Conservation (phyloP, 1,139 yeast genomes). For the Nadsonia starkeyi-henricii region DNA sequence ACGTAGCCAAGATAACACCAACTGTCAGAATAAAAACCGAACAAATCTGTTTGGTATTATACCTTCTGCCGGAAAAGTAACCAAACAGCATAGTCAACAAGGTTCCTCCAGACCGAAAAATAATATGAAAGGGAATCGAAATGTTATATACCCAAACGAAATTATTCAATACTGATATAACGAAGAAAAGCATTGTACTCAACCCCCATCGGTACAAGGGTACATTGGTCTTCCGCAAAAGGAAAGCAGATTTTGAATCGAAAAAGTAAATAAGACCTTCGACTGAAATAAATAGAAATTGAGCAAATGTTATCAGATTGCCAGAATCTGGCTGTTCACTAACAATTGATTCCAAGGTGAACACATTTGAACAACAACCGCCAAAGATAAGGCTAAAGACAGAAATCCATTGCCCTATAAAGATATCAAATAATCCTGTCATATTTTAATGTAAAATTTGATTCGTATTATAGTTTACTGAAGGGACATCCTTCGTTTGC, state of each 20-base stretch:
- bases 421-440: background rate
- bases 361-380: slow-evolving; percentile 63
- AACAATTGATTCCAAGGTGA: slow-evolving; percentile 43
- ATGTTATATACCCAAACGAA: slow-evolving; percentile 43
- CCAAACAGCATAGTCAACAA: slow-evolving; percentile 51
- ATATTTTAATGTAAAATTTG: too few species aligned
- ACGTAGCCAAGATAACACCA: slow-evolving; percentile 44
- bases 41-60: slow-evolving; percentile 31
- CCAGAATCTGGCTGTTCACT: slow-evolving; percentile 30
- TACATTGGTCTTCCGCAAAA: slow-evolving; percentile 21
- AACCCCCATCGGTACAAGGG: slow-evolving; percentile 37
- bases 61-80: slow-evolving; percentile 27
- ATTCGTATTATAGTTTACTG: too few species aligned
- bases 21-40: slow-evolving; percentile 40
- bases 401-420: slow-evolving; percentile 11
- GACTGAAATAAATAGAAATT: slow-evolving; percentile 40
- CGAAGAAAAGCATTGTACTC: slow-evolving; percentile 38
- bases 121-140: slow-evolving; percentile 54
- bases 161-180: slow-evolving; percentile 43
- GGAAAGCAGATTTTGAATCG: slow-evolving; percentile 19
- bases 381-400: slow-evolving; percentile 39
- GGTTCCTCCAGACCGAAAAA: slow-evolving; percentile 53
- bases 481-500: too few species aligned
- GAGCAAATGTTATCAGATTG: slow-evolving; percentile 43
- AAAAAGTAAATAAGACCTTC: slow-evolving; percentile 30